Percentiles rank a stretch among this genome's conserved stretches.
phyloP scores from a whole-genome alignment of 2,329 filamentous ascomycete genomes.

The Sclerotinia borealis region DNA sequence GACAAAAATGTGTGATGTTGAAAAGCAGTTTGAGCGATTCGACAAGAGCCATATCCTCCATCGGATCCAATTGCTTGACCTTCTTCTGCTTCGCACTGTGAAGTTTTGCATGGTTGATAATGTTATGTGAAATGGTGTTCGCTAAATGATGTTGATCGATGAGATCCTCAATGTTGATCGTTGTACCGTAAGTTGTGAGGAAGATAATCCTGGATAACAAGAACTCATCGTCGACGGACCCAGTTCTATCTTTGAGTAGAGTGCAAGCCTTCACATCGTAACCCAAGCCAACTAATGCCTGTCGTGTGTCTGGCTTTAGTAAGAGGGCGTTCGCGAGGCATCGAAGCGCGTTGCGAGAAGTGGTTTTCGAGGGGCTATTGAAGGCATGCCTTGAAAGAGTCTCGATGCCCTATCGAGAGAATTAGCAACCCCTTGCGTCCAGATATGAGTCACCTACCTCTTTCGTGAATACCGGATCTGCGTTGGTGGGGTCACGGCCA shows the following conservation, averaged over 20 bases:
- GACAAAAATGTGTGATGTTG: slow-evolving; percentile 74
- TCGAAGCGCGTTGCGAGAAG: slow-evolving; percentile 69
- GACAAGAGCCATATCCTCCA: slow-evolving; percentile 72
- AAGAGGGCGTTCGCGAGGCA: slow-evolving; percentile 82
- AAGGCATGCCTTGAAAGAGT: slow-evolving; percentile 70
- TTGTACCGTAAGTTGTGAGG: slow-evolving; percentile 70
- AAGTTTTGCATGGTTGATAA: slow-evolving; percentile 61
- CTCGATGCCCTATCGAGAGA: slow-evolving; percentile 57
- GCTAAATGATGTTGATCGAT: slow-evolving; percentile 62
- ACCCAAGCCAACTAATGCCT: slow-evolving; percentile 66
- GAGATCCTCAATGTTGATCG: slow-evolving; percentile 58
- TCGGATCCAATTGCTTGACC: slow-evolving; percentile 41
- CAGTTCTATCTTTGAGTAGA: slow-evolving; percentile 55
- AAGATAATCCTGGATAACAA: slow-evolving; percentile 74
- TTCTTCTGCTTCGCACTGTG: slow-evolving; percentile 36
- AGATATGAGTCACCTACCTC: slow-evolving; percentile 44
- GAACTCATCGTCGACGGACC: slow-evolving; percentile 80
- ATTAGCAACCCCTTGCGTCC: slow-evolving; percentile 17
- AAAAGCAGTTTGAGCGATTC: slow-evolving; percentile 87
- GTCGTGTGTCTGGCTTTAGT: slow-evolving; percentile 59
- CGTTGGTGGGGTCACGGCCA: slow-evolving; percentile 64
- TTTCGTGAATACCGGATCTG: slow-evolving; percentile 79
- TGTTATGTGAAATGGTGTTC: slow-evolving; percentile 61
- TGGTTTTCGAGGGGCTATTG: slow-evolving; percentile 53
- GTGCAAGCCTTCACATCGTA: slow-evolving; percentile 62